phyloP scores from a whole-genome alignment of 768 basidiomycete genomes.

The Rhizopogon salebrosus region DNA sequence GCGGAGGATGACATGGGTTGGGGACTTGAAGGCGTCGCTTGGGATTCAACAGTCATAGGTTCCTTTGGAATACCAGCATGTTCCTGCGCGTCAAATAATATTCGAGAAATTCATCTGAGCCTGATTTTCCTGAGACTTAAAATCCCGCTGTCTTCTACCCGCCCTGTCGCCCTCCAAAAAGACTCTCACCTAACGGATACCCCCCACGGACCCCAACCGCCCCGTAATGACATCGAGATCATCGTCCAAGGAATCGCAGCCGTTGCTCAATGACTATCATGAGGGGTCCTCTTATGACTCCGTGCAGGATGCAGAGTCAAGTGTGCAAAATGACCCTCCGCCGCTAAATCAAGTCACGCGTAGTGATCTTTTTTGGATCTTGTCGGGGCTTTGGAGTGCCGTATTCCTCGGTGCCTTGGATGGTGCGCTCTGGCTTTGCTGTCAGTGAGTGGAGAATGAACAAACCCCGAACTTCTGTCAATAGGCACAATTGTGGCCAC shows the following conservation, averaged over 20 bases:
- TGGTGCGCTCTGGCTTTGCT: constrained; percentile 40
- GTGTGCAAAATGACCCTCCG: constrained; percentile 21
- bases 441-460: background rate
- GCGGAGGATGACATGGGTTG: constrained; percentile 26
- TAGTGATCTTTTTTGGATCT: constrained; percentile 61
- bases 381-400: constrained; percentile 76
- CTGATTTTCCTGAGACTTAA: constrained; percentile 1
- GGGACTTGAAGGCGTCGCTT: constrained; percentile 13
- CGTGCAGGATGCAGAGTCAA: constrained; percentile 29
- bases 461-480: constrained; percentile 4
- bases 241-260: constrained; percentile 47
- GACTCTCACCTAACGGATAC: constrained; percentile 4
- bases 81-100: constrained; percentile 9
- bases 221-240: constrained; percentile 35
- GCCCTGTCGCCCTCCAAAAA: background rate
- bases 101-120: constrained; percentile 1
- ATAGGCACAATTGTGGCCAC: constrained; percentile 82
- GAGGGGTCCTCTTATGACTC: constrained; percentile 38
- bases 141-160: constrained; percentile 2
- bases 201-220: background rate
- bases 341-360: constrained; percentile 44
- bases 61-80: constrained; percentile 9
- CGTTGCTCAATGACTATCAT: constrained; percentile 48
- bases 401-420: constrained; percentile 84
- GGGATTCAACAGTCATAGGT: constrained; percentile 18